Conservation (phyloP, 768 basidiomycete genomes). For the Russula olivacea region DNA sequence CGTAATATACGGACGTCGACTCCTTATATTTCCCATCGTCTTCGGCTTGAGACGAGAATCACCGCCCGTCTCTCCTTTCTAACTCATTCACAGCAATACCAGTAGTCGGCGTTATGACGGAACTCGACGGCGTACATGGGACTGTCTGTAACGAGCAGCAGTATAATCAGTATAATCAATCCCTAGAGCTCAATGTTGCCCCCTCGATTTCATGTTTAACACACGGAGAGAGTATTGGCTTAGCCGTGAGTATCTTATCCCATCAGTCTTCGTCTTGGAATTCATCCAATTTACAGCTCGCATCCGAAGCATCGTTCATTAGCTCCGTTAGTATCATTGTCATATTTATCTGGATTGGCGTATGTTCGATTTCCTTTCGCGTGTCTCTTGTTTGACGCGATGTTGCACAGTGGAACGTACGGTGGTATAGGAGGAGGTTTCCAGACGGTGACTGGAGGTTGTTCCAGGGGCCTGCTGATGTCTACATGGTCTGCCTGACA, state of each 20-base stretch:
- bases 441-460: conserved; percentile 22
- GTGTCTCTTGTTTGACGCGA: neutral
- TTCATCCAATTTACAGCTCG: conserved; percentile 28
- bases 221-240: conserved; percentile 34
- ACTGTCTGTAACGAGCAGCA: conserved; percentile 12
- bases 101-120: neutral
- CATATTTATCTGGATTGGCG: conserved; percentile 5
- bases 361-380: neutral
- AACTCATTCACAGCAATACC: too few relatives aligned
- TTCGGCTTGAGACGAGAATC: too few relatives aligned
- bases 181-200: neutral
- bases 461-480: conserved; percentile 36
- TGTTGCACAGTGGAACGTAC: conserved; percentile 14
- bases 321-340: neutral
- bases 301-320: conserved; percentile 32
- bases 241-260: conserved; percentile 30
- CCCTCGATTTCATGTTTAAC: conserved; percentile 29
- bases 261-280: neutral
- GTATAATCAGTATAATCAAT: too few relatives aligned
- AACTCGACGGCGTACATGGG: neutral
- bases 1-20: too few relatives aligned
- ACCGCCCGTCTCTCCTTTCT: neutral
- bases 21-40: too few relatives aligned
- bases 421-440: neutral
- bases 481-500: conserved; percentile 35